Conservation (phyloP, 192 early-diverging fungal species). For the Paraglomus brasilianum region DNA sequence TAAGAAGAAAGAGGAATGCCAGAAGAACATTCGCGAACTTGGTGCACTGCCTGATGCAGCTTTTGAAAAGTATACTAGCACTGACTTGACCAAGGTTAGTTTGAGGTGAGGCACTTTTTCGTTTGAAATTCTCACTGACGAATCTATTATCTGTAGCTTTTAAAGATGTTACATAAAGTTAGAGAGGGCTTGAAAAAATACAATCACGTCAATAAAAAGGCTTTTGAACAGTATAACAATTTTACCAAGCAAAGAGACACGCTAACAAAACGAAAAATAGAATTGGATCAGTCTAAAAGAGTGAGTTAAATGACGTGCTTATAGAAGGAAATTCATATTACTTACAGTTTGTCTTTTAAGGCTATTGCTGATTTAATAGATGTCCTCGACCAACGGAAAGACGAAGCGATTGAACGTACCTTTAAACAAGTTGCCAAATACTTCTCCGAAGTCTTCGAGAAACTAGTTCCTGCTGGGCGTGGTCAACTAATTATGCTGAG, state of each 20-base stretch:
- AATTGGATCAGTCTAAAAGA: constrained; percentile 80
- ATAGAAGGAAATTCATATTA: neutral
- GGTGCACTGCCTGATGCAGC: constrained; percentile 95
- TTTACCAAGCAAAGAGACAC: constrained; percentile 89
- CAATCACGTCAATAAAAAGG: constrained; percentile 97
- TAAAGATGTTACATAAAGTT: constrained; percentile 68
- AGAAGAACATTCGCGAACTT: constrained; percentile 85
- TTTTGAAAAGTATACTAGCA: constrained; percentile 65
- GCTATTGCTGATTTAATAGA: constrained; percentile 87
- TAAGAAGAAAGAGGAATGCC: constrained; percentile 85
- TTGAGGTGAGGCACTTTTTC: neutral
- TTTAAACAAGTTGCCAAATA: constrained; percentile 89
- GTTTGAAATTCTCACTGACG: neutral
- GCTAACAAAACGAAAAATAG: constrained; percentile 78
- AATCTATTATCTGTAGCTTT: constrained; percentile 39
- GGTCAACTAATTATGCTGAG: constrained; percentile 87
- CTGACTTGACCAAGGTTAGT: constrained; percentile 49
- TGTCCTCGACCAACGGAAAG: constrained; percentile 91
- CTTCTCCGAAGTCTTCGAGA: constrained; percentile 86
- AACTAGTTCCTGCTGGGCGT: constrained; percentile 83
- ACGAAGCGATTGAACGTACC: constrained; percentile 95
- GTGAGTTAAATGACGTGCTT: constrained; percentile 32
- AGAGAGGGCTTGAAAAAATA: constrained; percentile 89
- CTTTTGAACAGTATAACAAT: constrained; percentile 94
- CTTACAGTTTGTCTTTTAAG: constrained; percentile 29